Conservation (phyloP, 345 rosid species). For the Pistacia atlantica region DNA sequence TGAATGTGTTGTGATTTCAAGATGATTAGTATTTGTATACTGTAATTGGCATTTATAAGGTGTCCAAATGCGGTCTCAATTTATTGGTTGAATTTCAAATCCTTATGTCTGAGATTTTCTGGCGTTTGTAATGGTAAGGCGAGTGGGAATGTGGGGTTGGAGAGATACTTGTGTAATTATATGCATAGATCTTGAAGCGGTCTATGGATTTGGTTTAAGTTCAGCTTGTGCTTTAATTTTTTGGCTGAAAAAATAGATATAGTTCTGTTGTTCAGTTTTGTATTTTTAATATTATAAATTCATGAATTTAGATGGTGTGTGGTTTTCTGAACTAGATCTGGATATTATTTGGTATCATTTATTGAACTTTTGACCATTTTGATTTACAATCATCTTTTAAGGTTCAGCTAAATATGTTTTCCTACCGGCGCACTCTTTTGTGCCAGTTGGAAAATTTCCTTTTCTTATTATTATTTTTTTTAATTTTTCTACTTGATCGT, state of each 20-base stretch:
- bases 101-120: not conserved
- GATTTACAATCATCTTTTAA: not conserved
- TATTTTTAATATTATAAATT: no score
- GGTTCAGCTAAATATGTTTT: not conserved
- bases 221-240: not conserved
- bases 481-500: not conserved
- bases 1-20: not conserved
- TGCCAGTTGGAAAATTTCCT: not conserved
- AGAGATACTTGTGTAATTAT: not conserved
- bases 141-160: not conserved
- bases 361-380: not conserved
- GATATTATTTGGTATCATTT: not conserved
- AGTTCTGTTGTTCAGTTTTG: not conserved
- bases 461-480: not conserved
- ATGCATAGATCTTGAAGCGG: constrained; percentile 3
- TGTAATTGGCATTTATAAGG: not conserved
- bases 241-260: not conserved
- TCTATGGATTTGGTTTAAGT: not conserved
- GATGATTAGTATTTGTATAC: not conserved
- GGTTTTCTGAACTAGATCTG: not conserved
- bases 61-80: not conserved
- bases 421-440: not conserved
- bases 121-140: not conserved
- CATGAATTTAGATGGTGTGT: not conserved
- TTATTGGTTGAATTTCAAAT: not conserved